phyloP scores from a whole-genome alignment of 495 filamentous ascomycete genomes.

The Penicilliopsis zonata region DNA sequence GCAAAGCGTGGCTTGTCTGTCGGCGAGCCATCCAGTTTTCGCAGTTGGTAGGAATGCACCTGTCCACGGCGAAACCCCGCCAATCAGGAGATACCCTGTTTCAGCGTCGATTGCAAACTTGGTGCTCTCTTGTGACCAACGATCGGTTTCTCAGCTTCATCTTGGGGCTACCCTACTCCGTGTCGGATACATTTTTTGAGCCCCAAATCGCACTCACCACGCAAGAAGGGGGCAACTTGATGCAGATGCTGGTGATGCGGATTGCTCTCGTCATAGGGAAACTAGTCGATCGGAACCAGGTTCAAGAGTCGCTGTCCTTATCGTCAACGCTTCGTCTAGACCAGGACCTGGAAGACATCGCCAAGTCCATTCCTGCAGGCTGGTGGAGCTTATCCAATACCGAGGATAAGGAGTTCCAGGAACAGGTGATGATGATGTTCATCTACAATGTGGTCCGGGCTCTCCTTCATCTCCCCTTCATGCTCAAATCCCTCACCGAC shows the following conservation, averaged over 20 bases:
- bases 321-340: slow-evolving; percentile 34
- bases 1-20: slow-evolving; percentile 35
- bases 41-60: slow-evolving; percentile 33
- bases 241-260: slow-evolving; percentile 18
- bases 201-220: slow-evolving; percentile 12
- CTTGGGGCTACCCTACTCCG: slow-evolving; percentile 38
- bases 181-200: slow-evolving; percentile 23
- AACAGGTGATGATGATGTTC: slow-evolving; percentile 31
- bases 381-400: slow-evolving; percentile 16
- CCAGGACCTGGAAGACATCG: slow-evolving; percentile 31
- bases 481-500: slow-evolving; percentile 36
- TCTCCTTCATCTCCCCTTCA: slow-evolving; percentile 41
- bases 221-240: slow-evolving; percentile 5
- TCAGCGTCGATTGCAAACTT: slow-evolving; percentile 24
- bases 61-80: slow-evolving; percentile 11
- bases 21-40: slow-evolving; percentile 36
- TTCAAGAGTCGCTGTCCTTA: slow-evolving; percentile 21
- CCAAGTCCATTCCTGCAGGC: slow-evolving; percentile 18
- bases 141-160: slow-evolving; percentile 36
- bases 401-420: slow-evolving; percentile 11
- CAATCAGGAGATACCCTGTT: slow-evolving; percentile 11
- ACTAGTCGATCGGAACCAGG: slow-evolving; percentile 40
- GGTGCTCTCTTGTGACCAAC: slow-evolving; percentile 28
- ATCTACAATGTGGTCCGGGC: slow-evolving; percentile 30
- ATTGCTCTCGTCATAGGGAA: slow-evolving; percentile 29